A percentile compares a stretch with the other conserved stretches of the same genome.
Conservation (phyloP, 257 asterid species). For the Jacaranda copaia region DNA sequence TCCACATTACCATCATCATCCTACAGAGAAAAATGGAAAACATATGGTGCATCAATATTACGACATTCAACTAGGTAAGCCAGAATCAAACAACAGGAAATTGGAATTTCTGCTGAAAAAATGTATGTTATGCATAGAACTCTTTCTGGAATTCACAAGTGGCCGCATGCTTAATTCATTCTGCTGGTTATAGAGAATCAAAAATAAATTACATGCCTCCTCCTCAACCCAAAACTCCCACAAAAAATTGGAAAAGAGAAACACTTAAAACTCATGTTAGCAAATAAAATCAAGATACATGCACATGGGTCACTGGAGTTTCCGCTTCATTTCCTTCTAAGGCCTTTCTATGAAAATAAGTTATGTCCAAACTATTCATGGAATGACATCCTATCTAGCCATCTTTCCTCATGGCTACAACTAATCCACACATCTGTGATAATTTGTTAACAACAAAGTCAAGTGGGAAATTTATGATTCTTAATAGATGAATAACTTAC, state of each 20-base stretch:
- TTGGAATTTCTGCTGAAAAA: neutral
- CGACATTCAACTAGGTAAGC: slow-evolving; percentile 11
- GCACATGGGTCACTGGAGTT: neutral
- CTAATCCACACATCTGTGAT: neutral
- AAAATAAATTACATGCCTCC: neutral
- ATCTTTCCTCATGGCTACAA: neutral
- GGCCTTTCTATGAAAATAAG: neutral
- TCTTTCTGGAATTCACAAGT: neutral
- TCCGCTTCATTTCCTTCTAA: neutral
- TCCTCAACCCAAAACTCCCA: neutral
- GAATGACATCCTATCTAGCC: neutral
- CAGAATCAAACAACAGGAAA: slow-evolving; percentile 20
- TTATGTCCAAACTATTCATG: neutral
- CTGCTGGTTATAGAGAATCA: slow-evolving; percentile 8
- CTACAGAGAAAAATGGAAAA: slow-evolving; percentile 43
- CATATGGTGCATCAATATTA: slow-evolving; percentile 9
- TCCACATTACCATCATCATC: slow-evolving; percentile 74
- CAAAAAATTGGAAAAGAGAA: neutral
- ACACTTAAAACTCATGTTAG: neutral
- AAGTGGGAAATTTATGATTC: neutral
- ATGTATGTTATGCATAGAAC: slow-evolving; percentile 3
- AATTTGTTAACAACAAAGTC: neutral
- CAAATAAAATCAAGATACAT: neutral
- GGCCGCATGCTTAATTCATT: neutral
- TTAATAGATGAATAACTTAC: neutral